Conservation (phyloP, 2,329 filamentous ascomycete species). For the Alternaria hordeiaustralica region DNA sequence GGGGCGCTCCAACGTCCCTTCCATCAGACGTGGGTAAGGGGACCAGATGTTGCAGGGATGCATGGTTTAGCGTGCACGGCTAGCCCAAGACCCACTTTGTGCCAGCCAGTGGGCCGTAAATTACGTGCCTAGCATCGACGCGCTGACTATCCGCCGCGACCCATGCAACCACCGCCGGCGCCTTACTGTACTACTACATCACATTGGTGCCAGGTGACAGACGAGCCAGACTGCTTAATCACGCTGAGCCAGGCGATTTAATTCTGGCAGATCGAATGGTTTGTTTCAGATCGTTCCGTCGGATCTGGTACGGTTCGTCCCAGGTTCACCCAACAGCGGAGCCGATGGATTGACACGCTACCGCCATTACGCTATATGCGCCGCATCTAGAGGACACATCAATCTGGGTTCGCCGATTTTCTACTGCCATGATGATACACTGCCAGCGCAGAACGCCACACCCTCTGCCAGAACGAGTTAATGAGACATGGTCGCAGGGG, state of each 20-base stretch:
- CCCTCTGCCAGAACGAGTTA: neutral
- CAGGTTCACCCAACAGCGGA: conserved; percentile 32
- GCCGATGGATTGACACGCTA: conserved; percentile 19
- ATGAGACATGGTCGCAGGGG: neutral
- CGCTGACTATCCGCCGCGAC: conserved; percentile 13
- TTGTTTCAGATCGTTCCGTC: conserved; percentile 9
- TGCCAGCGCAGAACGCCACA: neutral
- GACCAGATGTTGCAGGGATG: conserved; percentile 11
- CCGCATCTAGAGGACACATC: conserved; percentile 24
- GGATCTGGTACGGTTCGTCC: conserved; percentile 30
- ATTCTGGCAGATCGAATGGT: neutral
- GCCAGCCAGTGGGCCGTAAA: conserved; percentile 16
- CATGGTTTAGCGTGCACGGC: neutral
- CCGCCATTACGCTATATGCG: conserved; percentile 18
- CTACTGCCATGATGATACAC: neutral
- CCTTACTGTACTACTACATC: neutral
- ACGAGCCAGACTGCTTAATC: neutral
- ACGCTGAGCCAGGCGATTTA: neutral
- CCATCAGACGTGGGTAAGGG: conserved; percentile 17
- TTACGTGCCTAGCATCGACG: conserved; percentile 22
- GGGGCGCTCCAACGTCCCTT: conserved; percentile 34
- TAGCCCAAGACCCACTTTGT: conserved; percentile 7
- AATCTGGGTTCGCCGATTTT: conserved; percentile 11
- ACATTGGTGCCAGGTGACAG: neutral
- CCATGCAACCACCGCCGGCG: neutral